Conservation (phyloP, 2,329 filamentous ascomycete species). For the Aspergillus chevalieri region DNA sequence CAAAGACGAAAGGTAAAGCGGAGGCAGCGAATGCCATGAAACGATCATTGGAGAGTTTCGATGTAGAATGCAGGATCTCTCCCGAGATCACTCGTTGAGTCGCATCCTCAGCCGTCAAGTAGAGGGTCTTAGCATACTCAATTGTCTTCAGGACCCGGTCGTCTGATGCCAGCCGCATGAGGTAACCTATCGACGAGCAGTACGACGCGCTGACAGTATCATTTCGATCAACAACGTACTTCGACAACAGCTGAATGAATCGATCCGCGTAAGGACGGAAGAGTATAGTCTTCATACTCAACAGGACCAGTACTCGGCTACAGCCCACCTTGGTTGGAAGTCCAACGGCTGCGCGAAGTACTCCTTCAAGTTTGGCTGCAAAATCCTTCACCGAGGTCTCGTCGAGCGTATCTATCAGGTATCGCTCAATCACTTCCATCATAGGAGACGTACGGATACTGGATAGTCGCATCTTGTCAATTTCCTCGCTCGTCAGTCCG, state of each 20-base stretch:
- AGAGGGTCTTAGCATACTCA: constrained; percentile 59
- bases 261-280: constrained; percentile 69
- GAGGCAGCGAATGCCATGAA: constrained; percentile 70
- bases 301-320: constrained; percentile 72
- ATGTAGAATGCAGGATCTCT: constrained; percentile 75
- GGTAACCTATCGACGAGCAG: constrained; percentile 77
- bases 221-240: constrained; percentile 81
- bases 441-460: constrained; percentile 81
- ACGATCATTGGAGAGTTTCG: constrained; percentile 81
- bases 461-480: constrained; percentile 78
- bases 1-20: constrained; percentile 79
- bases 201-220: constrained; percentile 89
- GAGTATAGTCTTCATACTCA: constrained; percentile 70
- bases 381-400: constrained; percentile 69
- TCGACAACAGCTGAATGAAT: constrained; percentile 72
- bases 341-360: constrained; percentile 79
- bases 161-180: constrained; percentile 61
- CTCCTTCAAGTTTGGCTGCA: constrained; percentile 64
- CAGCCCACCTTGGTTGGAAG: constrained; percentile 93
- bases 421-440: constrained; percentile 85
- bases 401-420: constrained; percentile 72
- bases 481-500: constrained; percentile 78
- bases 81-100: constrained; percentile 66
- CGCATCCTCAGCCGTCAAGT: constrained; percentile 76
- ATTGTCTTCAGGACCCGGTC: constrained; percentile 52